Conservation (phyloP, 768 basidiomycete species). For the Baorangia bicolor region DNA sequence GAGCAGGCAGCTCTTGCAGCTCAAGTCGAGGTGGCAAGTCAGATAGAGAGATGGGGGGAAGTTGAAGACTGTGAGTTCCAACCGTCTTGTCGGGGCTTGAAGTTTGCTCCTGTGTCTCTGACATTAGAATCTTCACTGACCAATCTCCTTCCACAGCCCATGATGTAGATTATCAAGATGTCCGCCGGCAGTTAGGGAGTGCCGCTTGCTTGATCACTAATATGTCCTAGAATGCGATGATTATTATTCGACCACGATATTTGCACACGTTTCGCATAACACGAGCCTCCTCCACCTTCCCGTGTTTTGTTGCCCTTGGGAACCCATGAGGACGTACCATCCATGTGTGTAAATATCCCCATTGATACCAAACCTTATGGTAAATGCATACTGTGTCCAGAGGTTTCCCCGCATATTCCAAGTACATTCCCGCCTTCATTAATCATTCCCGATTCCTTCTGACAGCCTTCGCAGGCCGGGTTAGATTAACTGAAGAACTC, state of each 20-base stretch:
- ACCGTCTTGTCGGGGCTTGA: not conserved
- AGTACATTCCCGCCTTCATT: constrained; percentile 10
- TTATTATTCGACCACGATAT: constrained; percentile 3
- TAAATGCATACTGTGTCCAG: constrained; percentile 5
- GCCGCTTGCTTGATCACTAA: constrained; percentile 60
- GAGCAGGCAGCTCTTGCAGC: constrained; percentile 85
- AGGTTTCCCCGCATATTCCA: constrained; percentile 1
- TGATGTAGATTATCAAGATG: constrained; percentile 95
- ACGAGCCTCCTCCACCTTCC: not conserved
- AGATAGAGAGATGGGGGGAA: constrained; percentile 98
- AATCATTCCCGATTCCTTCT: constrained; percentile 1
- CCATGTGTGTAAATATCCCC: constrained; percentile 18
- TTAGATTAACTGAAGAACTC: constrained; percentile 1
- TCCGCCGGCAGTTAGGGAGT: constrained; percentile 82
- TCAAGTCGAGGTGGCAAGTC: constrained; percentile 91
- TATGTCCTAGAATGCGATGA: constrained; percentile 21
- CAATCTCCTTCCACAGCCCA: constrained; percentile 62
- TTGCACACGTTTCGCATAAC: constrained; percentile 3
- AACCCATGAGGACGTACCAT: constrained; percentile 7
- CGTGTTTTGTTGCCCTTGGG: constrained; percentile 10
- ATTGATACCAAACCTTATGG: constrained; percentile 18
- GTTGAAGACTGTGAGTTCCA: constrained; percentile 91
- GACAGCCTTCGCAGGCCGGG: constrained; percentile 10
- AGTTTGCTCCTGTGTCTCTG: not conserved
- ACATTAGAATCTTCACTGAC: constrained; percentile 6